Conservation (phyloP, 2,329 filamentous ascomycete genomes). For the Trichoderma simmonsii region DNA sequence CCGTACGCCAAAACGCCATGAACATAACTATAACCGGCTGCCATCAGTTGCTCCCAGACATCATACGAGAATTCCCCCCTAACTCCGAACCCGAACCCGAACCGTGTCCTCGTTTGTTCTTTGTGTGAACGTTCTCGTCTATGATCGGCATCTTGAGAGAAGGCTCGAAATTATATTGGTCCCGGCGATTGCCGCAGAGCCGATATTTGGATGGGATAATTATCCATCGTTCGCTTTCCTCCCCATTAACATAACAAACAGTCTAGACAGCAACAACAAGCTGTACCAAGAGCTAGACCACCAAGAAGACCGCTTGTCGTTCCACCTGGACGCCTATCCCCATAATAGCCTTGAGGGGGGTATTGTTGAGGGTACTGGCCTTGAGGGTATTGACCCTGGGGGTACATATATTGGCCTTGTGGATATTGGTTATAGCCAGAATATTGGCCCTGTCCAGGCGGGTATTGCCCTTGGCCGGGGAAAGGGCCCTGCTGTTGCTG, state of each 20-base stretch:
- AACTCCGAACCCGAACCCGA: not conserved
- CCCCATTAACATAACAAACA: slow-evolving; percentile 45
- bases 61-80: not conserved
- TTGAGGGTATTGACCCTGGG: slow-evolving; percentile 22
- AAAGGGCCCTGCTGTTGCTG: slow-evolving; percentile 37
- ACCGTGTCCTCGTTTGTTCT: too few species aligned
- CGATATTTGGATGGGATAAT: not conserved
- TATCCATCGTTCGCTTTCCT: not conserved
- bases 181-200: not conserved
- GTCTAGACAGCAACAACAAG: slow-evolving; percentile 59
- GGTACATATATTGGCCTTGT: not conserved
- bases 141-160: not conserved
- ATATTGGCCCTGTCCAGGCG: slow-evolving; percentile 3
- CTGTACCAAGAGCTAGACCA: slow-evolving; percentile 48
- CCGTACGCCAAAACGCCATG: not conserved
- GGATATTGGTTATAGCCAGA: not conserved
- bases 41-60: not conserved
- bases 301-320: slow-evolving; percentile 38
- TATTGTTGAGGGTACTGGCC: slow-evolving; percentile 29
- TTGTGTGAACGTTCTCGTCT: not conserved
- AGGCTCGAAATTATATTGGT: not conserved
- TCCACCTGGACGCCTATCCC: slow-evolving; percentile 22
- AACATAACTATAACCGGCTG: not conserved
- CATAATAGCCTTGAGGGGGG: slow-evolving; percentile 36
- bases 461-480: slow-evolving; percentile 33